Conservation (phyloP, 2,329 filamentous ascomycete genomes). For the Ascochyta fabae region DNA sequence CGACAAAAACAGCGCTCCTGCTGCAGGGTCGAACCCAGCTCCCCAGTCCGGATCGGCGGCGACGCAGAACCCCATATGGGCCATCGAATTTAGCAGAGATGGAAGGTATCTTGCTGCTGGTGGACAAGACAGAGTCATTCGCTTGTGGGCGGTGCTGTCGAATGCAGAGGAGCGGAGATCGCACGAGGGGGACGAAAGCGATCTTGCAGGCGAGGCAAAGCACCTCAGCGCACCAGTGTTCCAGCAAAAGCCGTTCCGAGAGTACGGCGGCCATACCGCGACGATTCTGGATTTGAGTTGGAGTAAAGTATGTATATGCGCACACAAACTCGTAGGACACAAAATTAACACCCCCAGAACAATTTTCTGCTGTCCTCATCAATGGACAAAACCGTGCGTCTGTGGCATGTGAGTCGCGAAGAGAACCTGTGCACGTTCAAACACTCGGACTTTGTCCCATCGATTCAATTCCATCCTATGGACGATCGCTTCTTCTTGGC, state of each 20-base stretch:
- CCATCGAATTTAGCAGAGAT: constrained; percentile 89
- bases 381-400: constrained; percentile 94
- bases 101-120: constrained; percentile 91
- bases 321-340: neutral
- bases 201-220: constrained; percentile 60
- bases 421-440: constrained; percentile 95
- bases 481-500: constrained; percentile 98
- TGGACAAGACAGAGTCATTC: constrained; percentile 83
- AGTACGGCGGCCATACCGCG: constrained; percentile 83
- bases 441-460: constrained; percentile 93
- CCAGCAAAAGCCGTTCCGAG: constrained; percentile 74
- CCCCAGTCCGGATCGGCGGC: constrained; percentile 44
- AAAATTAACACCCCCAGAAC: constrained; percentile 60
- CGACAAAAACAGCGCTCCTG: constrained; percentile 37
- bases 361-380: constrained; percentile 95
- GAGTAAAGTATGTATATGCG: constrained; percentile 73
- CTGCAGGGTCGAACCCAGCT: constrained; percentile 33
- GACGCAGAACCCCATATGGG: constrained; percentile 78
- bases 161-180: constrained; percentile 77
- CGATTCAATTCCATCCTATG: constrained; percentile 89
- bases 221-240: constrained; percentile 91
- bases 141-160: constrained; percentile 88
- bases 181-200: constrained; percentile 74
- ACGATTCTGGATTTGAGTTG: constrained; percentile 92
- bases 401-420: constrained; percentile 87